Conservation (phyloP, 2,329 filamentous ascomycete species). For the Annulohypoxylon truncatum region DNA sequence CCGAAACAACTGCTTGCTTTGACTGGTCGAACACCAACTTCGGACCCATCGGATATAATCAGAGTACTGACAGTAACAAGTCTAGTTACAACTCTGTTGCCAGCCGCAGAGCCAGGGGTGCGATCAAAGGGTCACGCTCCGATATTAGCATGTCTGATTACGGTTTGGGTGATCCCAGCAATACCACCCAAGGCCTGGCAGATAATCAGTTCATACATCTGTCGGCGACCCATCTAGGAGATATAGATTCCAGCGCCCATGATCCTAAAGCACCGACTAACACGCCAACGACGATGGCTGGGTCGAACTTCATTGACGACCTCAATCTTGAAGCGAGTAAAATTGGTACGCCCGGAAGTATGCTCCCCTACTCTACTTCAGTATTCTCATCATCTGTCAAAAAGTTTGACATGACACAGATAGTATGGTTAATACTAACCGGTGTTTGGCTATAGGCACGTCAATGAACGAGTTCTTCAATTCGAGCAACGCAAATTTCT, state of each 20-base stretch:
- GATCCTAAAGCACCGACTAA: slow-evolving; percentile 57
- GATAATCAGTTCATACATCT: slow-evolving; percentile 48
- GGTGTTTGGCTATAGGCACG: slow-evolving; percentile 35
- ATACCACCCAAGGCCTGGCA: slow-evolving; percentile 35
- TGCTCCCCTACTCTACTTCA: slow-evolving; percentile 23
- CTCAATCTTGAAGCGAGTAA: slow-evolving; percentile 43
- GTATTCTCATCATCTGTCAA: background rate
- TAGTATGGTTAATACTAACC: slow-evolving; percentile 20
- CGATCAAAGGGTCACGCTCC: slow-evolving; percentile 50
- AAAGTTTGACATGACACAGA: background rate
- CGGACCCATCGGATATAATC: slow-evolving; percentile 39
- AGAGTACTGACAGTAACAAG: slow-evolving; percentile 36
- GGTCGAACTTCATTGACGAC: slow-evolving; percentile 42
- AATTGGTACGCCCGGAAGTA: slow-evolving; percentile 45
- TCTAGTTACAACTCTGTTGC: slow-evolving; percentile 33
- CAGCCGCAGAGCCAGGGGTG: slow-evolving; percentile 37
- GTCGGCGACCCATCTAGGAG: slow-evolving; percentile 47
- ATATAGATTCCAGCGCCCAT: slow-evolving; percentile 49
- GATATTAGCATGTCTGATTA: slow-evolving; percentile 60
- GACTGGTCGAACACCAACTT: slow-evolving; percentile 43
- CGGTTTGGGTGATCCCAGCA: slow-evolving; percentile 36
- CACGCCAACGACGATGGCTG: slow-evolving; percentile 52
- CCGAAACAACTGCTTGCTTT: slow-evolving; percentile 47
- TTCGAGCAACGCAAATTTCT: slow-evolving; percentile 45
- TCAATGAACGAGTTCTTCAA: slow-evolving; percentile 47